Base-by-base conservation (phyloP, 1,284 basidiomycete genomes). In the Schizophyllum commune region DNA sequence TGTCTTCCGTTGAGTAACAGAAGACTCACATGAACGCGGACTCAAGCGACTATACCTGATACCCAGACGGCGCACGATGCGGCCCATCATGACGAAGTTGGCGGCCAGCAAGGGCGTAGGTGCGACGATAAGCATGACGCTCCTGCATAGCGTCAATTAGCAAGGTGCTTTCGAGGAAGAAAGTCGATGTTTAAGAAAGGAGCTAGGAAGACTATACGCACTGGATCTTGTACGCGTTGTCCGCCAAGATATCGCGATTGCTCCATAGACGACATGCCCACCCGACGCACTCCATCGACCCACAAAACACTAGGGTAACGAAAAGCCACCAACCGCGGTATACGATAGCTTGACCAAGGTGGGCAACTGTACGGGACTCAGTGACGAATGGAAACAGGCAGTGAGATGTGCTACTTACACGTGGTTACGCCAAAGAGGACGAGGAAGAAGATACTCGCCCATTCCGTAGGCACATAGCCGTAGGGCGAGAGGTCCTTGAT, bases 71-170 rank as follows among this genome's bases (percentile, higher is more conserved):
- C 60, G 58, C 19, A 83, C 79, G 15, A 85, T 74, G 6, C 70
- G 68, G 1, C 79, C 80, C 17, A 85, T 73, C 11, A 81, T 80
- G 19, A 84, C 72, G 64, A 85, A 86, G 60, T 79, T 79, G 4
- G 78, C 82, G 0, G 83, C 83, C 20, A 83, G 72, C 19, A 84
- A 72, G 9, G 82, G 82, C 0, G 82, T 84, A 0, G 83, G 83
- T 0, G 77, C 79, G 51, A 83, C 69, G 57, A 82, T 78, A 0
- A 79, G 79, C 7, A 73, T 71, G 0, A 72, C 71, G 6, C 79
- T 79, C 65, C 81, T 83, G 19, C 59, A 1, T 52, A 17, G 22
- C 22, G 13, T 17, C 27, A 20, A 27, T 27, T 5, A 27, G 27
- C 5, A 27, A 5, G 27, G 27, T 27, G 27, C 27, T 27, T 5